Evolutionary conservation across 306 rosid species (phyloP).

Genomic region (Quercus agrifolia): DNA sequence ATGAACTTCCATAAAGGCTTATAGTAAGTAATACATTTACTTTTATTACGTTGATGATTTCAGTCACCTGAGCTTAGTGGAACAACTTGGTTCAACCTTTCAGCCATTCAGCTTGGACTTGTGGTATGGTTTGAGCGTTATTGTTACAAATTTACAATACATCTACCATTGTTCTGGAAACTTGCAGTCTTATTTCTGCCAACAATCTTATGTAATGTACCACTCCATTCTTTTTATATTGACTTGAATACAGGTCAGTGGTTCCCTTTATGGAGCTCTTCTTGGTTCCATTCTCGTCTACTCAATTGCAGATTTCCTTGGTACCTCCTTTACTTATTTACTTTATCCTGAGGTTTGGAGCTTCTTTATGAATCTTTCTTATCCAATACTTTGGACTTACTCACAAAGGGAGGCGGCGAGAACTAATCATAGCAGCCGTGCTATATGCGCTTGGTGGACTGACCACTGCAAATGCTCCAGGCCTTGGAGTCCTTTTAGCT

Average conservation of each 20-base stretch:
- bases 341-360: conserved; percentile 18
- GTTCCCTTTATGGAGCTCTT: conserved; percentile 96
- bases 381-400: conserved; percentile 19
- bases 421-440: conserved; percentile 64
- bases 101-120: conserved; percentile 84
- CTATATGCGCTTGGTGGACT: conserved; percentile 68
- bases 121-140: conserved; percentile 60
- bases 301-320: conserved; percentile 85
- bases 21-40: not conserved
- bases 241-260: conserved; percentile 65
- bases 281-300: conserved; percentile 76
- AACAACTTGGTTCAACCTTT: conserved; percentile 72
- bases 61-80: conserved; percentile 95
- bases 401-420: conserved; percentile 72
- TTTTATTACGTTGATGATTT: conserved; percentile 18
- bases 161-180: conserved; percentile 7
- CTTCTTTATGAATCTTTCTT: conserved; percentile 20
- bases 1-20: not conserved
- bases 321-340: conserved; percentile 37
- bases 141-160: not conserved
- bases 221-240: not conserved
- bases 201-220: not conserved
- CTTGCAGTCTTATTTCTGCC: not conserved
- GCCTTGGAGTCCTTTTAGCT: conserved; percentile 61
- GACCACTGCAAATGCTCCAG: conserved; percentile 69